Evolutionary conservation across 2,329 filamentous ascomycete species (phyloP), one percentile per base, ranked within the genome.

Genomic region (Nemania serpens): DNA sequence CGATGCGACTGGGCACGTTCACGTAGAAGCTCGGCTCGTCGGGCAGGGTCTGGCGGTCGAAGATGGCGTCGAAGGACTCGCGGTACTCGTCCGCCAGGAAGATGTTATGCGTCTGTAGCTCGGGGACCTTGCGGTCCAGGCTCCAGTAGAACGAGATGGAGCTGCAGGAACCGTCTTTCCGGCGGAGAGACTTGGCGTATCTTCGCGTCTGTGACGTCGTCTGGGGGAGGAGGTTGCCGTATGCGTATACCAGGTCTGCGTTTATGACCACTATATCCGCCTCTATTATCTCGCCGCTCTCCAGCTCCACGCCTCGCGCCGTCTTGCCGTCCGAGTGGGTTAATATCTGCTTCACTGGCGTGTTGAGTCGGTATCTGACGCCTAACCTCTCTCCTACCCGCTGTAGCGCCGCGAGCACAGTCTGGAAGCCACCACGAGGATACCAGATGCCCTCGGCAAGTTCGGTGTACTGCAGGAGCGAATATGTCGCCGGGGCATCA

Each of bases 141-240:
- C 84, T 83, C 89, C 88, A 93, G 79, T 91, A 92, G 75, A 92
- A 92, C 5, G 87, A 90, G 66, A 92, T 89, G 59, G 86, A 89
- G 64, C 86, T 89, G 75, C 89, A 91, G 0, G 87, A 90, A 1
- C 86, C 82, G 12, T 82, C 77, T 5, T 83, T 77, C 59, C 81
- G 79, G 33, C 75, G 72, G 5, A 84, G 74, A 3, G 74, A 75
- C 54, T 71, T 67, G 54, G 74, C 74, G 66, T 79, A 78, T 18
- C 61, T 66, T 5, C 65, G 62, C 11, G 68, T 36, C 7, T 46
- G 65, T 15, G 59, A 54, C 0, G 68, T 58, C 1, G 75, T 73
- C 5, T 79, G 75, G 0, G 87, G 87, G 1, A 92, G 82, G 3
- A 92, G 82, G 63, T 90, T 84, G 73, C 84, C 88, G 78, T 91